Base-by-base conservation (phyloP, 495 filamentous ascomycete species). In the Cryomyces antarcticus region DNA sequence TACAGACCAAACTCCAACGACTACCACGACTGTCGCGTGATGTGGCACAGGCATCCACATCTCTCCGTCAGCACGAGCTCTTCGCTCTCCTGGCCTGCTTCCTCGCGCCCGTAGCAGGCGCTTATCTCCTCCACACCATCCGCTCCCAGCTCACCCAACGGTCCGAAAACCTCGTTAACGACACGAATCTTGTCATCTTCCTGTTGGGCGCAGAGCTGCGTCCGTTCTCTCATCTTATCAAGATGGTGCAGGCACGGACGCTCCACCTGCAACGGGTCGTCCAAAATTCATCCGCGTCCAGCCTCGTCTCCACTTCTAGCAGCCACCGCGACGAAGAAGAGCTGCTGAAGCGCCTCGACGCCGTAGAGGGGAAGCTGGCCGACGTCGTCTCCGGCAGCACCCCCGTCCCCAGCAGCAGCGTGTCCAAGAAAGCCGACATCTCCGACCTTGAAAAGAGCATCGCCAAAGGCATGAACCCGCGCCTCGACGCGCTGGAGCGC, bases 401-500 rank as follows among this genome's bases (percentile, higher is more conserved):
- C n/a, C 6, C 47, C 13, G 28, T 45, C 11, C 39, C 49, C 7
- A 27, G 49, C 43, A 54, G 50, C 37, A 46, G 46, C 12, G 38
- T 56, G 31, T 51, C 52, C 35, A 31, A 52, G 50, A 42, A 52
- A 46, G 5, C 39, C 54, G 52, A 71, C 43, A 48, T 58, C 30
- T 66, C 69, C 11, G 58, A 61, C 13, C 53, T 87, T 7, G 64
- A 68, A 0, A 61, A 64, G 2, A 76, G 81, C 46, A 67, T 83
- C 6, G 72, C 74, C 31, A 73, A 71, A 41, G 58, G 59, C 10
- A 57, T 89, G 13, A 80, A 84, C 35, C 76, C 84, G 1, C 83
- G 95, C 37, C 67, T 95, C 29, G 89, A 97, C 49, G 82, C 84
- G 4, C 61, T 97, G 31, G 88, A 82, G 46, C 78, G 89, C 13